phyloP scores from a whole-genome alignment of 2,329 filamentous ascomycete species.

The Pleoardoris graminearum region DNA sequence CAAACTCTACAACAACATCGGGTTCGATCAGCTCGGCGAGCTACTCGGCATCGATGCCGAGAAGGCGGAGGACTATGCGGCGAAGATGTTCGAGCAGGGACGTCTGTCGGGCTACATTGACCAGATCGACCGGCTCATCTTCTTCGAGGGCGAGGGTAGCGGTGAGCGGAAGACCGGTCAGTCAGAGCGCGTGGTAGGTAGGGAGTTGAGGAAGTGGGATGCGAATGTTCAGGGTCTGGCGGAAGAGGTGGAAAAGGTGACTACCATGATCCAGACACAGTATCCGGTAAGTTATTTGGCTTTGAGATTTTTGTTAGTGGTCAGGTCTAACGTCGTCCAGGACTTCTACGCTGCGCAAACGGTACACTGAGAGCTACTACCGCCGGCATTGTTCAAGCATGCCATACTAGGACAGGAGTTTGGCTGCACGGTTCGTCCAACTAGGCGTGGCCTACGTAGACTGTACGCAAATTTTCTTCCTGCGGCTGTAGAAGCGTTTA shows the following conservation, averaged over 20 bases:
- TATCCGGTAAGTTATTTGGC: constrained; percentile 65
- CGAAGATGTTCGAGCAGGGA: constrained; percentile 94
- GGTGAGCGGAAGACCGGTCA: constrained; percentile 69
- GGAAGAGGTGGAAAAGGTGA: constrained; percentile 87
- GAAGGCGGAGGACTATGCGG: constrained; percentile 87
- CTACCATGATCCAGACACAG: constrained; percentile 76
- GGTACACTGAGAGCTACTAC: constrained; percentile 30
- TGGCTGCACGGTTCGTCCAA: too few relatives aligned
- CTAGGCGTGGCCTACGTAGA: too few relatives aligned
- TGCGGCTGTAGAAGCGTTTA: neutral
- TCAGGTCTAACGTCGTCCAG: constrained; percentile 7
- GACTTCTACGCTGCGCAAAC: constrained; percentile 52
- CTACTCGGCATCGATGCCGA: constrained; percentile 78
- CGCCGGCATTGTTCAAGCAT: neutral
- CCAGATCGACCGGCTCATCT: constrained; percentile 86
- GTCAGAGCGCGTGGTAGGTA: constrained; percentile 61
- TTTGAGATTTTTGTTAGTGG: neutral
- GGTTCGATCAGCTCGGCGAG: constrained; percentile 69
- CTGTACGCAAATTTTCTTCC: too few relatives aligned
- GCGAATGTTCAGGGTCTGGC: constrained; percentile 81
- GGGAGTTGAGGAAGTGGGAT: constrained; percentile 84
- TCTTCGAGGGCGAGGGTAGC: constrained; percentile 78
- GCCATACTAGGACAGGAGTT: neutral
- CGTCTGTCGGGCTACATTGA: constrained; percentile 87
- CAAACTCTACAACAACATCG: constrained; percentile 56